These are phyloP conservation scores for Plasmodium cynomolgi DNA, from an alignment of 169 alveolate species.

Conservation along the genomic window DNA sequence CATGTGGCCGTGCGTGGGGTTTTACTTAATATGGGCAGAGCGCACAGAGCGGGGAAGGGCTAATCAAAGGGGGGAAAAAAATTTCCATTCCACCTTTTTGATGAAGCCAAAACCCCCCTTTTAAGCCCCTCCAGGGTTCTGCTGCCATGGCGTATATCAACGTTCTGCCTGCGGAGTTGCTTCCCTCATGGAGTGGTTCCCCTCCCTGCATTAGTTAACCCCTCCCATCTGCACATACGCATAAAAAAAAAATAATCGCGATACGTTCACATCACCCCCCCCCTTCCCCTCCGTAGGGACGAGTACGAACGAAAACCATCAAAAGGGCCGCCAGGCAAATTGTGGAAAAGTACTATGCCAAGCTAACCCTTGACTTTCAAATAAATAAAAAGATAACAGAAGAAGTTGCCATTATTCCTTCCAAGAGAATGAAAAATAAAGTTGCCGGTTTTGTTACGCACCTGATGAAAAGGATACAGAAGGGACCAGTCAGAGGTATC, in stretches of 20 bases:
- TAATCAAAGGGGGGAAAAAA: background rate
- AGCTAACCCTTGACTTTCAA: constrained; percentile 98
- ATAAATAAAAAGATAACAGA: constrained; percentile 99
- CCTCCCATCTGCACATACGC: background rate
- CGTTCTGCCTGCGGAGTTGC: background rate
- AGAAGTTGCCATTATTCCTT: constrained; percentile 98
- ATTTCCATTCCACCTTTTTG: background rate
- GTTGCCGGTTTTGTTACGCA: constrained; percentile 98
- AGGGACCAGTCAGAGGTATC: constrained; percentile 99
- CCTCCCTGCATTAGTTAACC: too few species aligned
- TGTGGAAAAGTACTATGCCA: constrained; percentile 98
- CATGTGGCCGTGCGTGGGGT: background rate
- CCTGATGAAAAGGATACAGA: constrained; percentile 95
- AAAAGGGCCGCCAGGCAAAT: constrained; percentile 99
- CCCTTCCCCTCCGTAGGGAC: constrained; percentile 92
- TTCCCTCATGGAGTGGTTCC: background rate
- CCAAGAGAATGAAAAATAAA: constrained; percentile 98
- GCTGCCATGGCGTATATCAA: background rate
- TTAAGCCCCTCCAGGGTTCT: background rate
- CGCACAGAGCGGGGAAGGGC: background rate
- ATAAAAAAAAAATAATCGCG: background rate
- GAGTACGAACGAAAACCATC: constrained; percentile 99
- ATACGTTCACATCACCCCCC: background rate
- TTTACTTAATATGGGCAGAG: background rate
- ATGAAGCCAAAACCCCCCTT: background rate